Percentiles rank a stretch among this genome's conserved stretches.
Evolutionary conservation across 2,329 filamentous ascomycete genomes (phyloP).

Genomic region (Curvularia eragrostidis): DNA sequence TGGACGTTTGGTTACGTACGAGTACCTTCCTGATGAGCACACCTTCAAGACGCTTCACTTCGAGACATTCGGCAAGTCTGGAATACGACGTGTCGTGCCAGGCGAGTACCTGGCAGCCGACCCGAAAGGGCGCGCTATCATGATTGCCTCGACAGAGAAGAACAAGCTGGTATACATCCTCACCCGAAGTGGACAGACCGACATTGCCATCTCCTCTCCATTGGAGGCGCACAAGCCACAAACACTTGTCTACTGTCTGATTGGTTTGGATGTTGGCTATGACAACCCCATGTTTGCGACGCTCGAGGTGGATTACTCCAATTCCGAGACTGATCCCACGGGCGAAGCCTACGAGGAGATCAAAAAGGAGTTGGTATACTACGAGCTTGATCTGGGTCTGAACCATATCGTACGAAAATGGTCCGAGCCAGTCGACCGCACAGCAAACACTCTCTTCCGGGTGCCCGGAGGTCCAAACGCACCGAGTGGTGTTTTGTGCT

Average conservation of each 20-base stretch:
- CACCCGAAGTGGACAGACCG: slow-evolving; percentile 91
- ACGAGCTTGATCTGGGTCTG: slow-evolving; percentile 93
- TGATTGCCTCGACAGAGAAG: slow-evolving; percentile 95
- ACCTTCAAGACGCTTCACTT: slow-evolving; percentile 88
- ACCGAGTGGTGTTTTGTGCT: slow-evolving; percentile 93
- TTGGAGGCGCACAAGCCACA: slow-evolving; percentile 94
- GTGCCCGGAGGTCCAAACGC: slow-evolving; percentile 93
- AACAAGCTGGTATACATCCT: slow-evolving; percentile 99
- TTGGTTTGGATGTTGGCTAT: slow-evolving; percentile 92
- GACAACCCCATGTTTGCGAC: slow-evolving; percentile 96
- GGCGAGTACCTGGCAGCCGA: slow-evolving; percentile 96
- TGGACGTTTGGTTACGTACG: slow-evolving; percentile 90
- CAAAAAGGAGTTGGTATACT: slow-evolving; percentile 94
- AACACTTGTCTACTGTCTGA: slow-evolving; percentile 85
- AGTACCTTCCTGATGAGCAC: slow-evolving; percentile 87
- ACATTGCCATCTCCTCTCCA: slow-evolving; percentile 95
- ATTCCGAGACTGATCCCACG: slow-evolving; percentile 88
- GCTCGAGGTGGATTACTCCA: slow-evolving; percentile 90
- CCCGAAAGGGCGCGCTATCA: slow-evolving; percentile 91
- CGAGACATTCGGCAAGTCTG: slow-evolving; percentile 98
- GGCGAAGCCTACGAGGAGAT: slow-evolving; percentile 80
- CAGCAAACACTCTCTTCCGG: slow-evolving; percentile 88
- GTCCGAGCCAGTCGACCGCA: slow-evolving; percentile 91
- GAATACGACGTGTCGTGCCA: slow-evolving; percentile 88
- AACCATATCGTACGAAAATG: slow-evolving; percentile 98